Evolutionary conservation across 1,284 basidiomycete species (phyloP).

Genomic region (Tremellales sp.): DNA sequence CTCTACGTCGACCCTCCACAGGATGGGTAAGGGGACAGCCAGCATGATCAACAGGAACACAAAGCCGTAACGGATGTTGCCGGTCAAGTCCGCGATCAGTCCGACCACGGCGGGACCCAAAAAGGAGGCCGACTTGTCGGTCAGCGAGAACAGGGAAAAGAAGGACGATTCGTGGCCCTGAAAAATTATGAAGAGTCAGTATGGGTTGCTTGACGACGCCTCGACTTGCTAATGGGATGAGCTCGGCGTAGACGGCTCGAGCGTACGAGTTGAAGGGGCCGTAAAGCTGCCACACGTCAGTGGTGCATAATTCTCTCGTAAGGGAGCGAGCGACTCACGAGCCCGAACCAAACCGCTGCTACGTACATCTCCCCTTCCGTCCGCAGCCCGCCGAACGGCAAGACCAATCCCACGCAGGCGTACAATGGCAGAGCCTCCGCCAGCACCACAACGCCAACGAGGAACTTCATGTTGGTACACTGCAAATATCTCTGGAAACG

Average conservation of each 20-base stretch:
- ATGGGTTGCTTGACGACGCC: not conserved
- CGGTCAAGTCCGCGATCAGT: conserved; percentile 74
- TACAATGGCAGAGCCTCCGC: conserved; percentile 72
- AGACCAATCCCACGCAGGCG: conserved; percentile 73
- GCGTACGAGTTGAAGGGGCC: conserved; percentile 48
- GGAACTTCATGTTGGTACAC: conserved; percentile 64
- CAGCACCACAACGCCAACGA: conserved; percentile 63
- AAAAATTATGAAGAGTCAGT: not conserved
- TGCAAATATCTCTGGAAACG: conserved; percentile 48
- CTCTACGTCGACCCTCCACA: conserved; percentile 65
- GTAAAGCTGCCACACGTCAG: conserved; percentile 32
- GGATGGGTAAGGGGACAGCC: conserved; percentile 69
- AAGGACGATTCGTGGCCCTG: conserved; percentile 47
- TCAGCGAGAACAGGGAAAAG: conserved; percentile 75
- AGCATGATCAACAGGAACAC: conserved; percentile 79
- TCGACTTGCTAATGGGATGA: conserved; percentile 41
- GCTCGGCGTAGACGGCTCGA: conserved; percentile 46
- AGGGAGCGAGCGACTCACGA: conserved; percentile 27
- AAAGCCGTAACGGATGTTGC: conserved; percentile 84
- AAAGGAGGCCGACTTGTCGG: conserved; percentile 74
- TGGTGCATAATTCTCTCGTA: not conserved
- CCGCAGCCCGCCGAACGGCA: conserved; percentile 62
- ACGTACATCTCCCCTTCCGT: conserved; percentile 78
- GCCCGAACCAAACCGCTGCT: conserved; percentile 75
- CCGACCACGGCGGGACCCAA: conserved; percentile 83